Percentiles rank a stretch among this genome's conserved stretches.
phyloP scores from a whole-genome alignment of 2,329 filamentous ascomycete genomes.

The Aspergillus novoparasiticus region DNA sequence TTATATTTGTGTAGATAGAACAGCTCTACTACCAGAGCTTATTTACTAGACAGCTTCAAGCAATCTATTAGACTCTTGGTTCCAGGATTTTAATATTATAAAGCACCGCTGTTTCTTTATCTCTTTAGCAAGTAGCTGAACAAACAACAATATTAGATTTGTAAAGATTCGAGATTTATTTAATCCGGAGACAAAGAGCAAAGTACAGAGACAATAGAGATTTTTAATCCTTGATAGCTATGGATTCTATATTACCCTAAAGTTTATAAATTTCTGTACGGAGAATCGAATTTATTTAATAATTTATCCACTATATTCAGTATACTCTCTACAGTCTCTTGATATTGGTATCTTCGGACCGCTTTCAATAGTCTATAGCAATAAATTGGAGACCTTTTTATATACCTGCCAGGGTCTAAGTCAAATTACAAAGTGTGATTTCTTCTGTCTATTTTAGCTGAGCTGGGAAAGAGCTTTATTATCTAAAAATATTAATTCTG shows the following conservation, averaged over 20 bases:
- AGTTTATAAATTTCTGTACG: conserved; percentile 13
- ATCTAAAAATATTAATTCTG: conserved; percentile 5
- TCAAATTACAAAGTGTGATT: conserved; percentile 5
- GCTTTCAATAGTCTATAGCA: conserved; percentile 4
- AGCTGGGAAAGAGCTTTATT: conserved; percentile 3
- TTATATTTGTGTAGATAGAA: too few species aligned
- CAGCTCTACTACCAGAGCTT: background rate
- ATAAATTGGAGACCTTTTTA: conserved; percentile 5
- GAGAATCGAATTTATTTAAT: conserved; percentile 11
- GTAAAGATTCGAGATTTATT: background rate
- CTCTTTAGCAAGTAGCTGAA: conserved; percentile 19
- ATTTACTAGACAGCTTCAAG: background rate
- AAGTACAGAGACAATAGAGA: too few species aligned
- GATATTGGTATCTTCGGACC: conserved; percentile 11
- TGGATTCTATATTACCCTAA: conserved; percentile 13
- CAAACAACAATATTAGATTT: conserved; percentile 11
- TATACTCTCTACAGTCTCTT: conserved; percentile 7
- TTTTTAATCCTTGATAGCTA: conserved; percentile 9
- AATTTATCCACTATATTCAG: conserved; percentile 10
- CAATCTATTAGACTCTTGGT: background rate
- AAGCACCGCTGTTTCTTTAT: conserved; percentile 5
- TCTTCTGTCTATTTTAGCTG: conserved; percentile 8
- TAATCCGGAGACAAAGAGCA: too few species aligned
- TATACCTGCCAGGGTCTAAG: background rate
- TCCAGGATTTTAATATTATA: too few species aligned